Evolutionary conservation across 2,329 filamentous ascomycete genomes (phyloP).

Genomic region (Fusarium albidum): DNA sequence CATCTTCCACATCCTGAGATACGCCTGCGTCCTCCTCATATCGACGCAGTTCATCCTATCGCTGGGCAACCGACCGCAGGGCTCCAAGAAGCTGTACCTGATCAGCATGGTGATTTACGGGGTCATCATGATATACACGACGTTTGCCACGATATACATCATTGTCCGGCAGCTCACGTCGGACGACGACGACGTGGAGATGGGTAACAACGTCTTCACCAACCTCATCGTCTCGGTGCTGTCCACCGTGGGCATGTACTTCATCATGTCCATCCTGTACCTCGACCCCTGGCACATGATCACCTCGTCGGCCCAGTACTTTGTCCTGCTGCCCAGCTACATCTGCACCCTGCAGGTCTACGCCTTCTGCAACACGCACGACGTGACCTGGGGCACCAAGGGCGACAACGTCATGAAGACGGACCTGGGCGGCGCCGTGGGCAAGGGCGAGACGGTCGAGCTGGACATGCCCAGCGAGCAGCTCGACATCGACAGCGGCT

Average conservation of each 20-base stretch:
- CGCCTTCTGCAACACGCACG: slow-evolving; percentile 72
- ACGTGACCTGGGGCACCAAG: slow-evolving; percentile 69
- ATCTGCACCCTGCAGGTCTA: slow-evolving; percentile 98
- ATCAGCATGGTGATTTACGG: slow-evolving; percentile 88
- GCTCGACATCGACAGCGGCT: slow-evolving; percentile 96
- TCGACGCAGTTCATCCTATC: slow-evolving; percentile 95
- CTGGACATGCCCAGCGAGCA: slow-evolving; percentile 98
- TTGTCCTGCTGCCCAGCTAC: slow-evolving; percentile 88
- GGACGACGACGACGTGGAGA: slow-evolving; percentile 54
- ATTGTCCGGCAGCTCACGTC: slow-evolving; percentile 79
- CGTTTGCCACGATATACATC: slow-evolving; percentile 89
- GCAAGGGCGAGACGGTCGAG: slow-evolving; percentile 83
- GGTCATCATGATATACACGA: slow-evolving; percentile 95
- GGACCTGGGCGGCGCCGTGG: slow-evolving; percentile 86
- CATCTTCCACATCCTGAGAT: slow-evolving; percentile 88
- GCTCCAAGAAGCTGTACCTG: slow-evolving; percentile 90
- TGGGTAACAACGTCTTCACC: slow-evolving; percentile 92
- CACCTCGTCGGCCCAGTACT: slow-evolving; percentile 90
- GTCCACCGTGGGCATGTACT: slow-evolving; percentile 92
- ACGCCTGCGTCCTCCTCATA: slow-evolving; percentile 86
- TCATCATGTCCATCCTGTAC: slow-evolving; percentile 95
- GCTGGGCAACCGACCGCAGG: slow-evolving; percentile 95
- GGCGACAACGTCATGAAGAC: slow-evolving; percentile 95
- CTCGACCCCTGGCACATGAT: slow-evolving; percentile 99
- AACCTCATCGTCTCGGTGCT: slow-evolving; percentile 92